These are phyloP conservation scores for Priceomyces medius DNA, from an alignment of 805 yeast genomes.

Conservation along the genomic window DNA sequence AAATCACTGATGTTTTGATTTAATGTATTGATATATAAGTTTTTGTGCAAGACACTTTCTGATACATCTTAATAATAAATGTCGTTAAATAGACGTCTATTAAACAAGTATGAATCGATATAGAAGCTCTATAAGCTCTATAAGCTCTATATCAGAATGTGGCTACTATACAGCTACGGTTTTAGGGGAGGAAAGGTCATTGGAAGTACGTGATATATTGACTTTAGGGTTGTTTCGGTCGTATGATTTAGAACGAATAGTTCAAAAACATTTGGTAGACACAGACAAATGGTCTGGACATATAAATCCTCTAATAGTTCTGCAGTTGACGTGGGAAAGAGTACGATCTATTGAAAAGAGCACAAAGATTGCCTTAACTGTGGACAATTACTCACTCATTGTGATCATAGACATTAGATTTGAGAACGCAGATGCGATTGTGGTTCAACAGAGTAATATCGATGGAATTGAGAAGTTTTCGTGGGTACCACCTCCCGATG, in stretches of 20 bases:
- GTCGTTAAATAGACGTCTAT: background rate
- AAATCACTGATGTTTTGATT: constrained; percentile 6
- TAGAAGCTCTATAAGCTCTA: background rate
- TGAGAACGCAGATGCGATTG: constrained; percentile 22
- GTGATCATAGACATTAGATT: constrained; percentile 24
- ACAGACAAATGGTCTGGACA: background rate
- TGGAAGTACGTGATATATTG: constrained; percentile 2
- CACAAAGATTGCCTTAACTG: constrained; percentile 32
- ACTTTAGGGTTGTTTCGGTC: constrained; percentile 5
- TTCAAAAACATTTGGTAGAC: constrained; percentile 2
- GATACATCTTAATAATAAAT: background rate
- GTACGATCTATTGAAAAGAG: constrained; percentile 9
- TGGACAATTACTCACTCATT: constrained; percentile 18
- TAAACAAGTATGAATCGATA: background rate
- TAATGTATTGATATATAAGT: background rate
- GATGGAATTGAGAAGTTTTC: constrained; percentile 31
- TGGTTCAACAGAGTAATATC: constrained; percentile 26
- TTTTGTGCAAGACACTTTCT: constrained; percentile 7
- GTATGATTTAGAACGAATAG: constrained; percentile 8
- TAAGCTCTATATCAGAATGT: constrained; percentile 1
- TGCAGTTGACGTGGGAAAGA: constrained; percentile 25
- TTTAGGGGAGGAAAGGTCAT: background rate
- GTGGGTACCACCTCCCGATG: constrained; percentile 31
- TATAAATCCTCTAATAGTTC: constrained; percentile 1
- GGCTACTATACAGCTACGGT: background rate